A percentile compares a stretch with the other conserved stretches of the same genome.
Conservation (phyloP, 768 basidiomycete genomes). For the Candolleomyces aberdarensis region DNA sequence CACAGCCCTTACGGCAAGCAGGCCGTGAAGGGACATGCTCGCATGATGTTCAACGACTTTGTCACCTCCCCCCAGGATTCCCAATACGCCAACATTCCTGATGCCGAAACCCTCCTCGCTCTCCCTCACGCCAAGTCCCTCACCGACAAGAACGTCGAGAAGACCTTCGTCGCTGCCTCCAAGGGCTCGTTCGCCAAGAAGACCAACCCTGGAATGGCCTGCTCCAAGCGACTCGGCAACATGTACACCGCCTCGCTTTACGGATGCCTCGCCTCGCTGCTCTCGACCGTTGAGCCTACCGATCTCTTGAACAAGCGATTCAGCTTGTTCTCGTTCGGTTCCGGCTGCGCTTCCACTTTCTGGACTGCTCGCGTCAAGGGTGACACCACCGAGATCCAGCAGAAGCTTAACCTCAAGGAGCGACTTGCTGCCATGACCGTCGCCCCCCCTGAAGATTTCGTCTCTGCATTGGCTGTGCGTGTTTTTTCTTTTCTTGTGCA, state of each 20-base stretch:
- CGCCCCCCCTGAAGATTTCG: constrained; percentile 88
- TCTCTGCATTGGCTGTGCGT: constrained; percentile 73
- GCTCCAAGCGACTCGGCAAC: constrained; percentile 91
- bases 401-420: constrained; percentile 77
- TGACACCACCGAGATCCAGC: constrained; percentile 75
- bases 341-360: constrained; percentile 94
- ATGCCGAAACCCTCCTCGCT: constrained; percentile 66
- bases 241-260: constrained; percentile 98
- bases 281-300: constrained; percentile 69
- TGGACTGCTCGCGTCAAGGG: constrained; percentile 86
- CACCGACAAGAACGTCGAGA: constrained; percentile 94
- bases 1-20: constrained; percentile 99
- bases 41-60: constrained; percentile 92
- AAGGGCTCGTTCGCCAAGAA: constrained; percentile 72
- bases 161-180: constrained; percentile 82
- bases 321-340: constrained; percentile 95
- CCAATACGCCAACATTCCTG: constrained; percentile 66
- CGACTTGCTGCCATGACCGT: constrained; percentile 86
- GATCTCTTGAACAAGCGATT: constrained; percentile 80
- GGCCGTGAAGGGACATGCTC: constrained; percentile 94
- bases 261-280: constrained; percentile 86
- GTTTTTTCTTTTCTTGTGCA: constrained; percentile 1
- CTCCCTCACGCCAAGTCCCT: constrained; percentile 71
- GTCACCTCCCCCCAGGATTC: constrained; percentile 67
- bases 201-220: constrained; percentile 80